These are phyloP conservation scores for Teratosphaeria zuluensis DNA, from an alignment of 2,329 filamentous ascomycete species.

Conservation along the genomic window DNA sequence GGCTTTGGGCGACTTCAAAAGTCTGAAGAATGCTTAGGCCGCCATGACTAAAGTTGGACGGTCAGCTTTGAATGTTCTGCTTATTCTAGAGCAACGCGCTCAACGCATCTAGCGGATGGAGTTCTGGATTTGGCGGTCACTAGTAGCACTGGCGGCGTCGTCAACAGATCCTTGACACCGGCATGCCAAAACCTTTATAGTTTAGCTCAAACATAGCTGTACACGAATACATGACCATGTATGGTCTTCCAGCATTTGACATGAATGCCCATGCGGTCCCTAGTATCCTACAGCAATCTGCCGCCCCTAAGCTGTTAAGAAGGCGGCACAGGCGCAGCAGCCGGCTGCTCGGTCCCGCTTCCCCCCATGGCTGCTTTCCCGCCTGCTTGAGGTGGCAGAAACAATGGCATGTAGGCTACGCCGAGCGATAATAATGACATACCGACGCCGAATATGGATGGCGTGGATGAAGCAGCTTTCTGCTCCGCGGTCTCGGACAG, in stretches of 20 bases:
- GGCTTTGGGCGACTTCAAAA: conserved; percentile 16
- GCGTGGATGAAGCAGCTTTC: conserved; percentile 56
- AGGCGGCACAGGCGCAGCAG: conserved; percentile 1
- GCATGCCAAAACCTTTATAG: neutral
- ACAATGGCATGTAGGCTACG: conserved; percentile 18
- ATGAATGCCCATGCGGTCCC: neutral
- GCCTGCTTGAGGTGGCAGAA: conserved; percentile 1
- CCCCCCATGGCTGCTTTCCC: neutral
- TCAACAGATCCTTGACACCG: neutral
- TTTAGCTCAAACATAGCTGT: neutral
- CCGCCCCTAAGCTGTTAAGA: neutral
- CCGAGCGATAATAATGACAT: conserved; percentile 53
- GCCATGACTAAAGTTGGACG: neutral
- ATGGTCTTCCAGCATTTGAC: neutral
- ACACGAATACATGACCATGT: neutral
- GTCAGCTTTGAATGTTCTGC: neutral
- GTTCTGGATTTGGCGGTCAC: neutral
- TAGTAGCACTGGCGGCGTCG: neutral
- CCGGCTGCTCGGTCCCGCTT: neutral
- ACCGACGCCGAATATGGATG: conserved; percentile 63
- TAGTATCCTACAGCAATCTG: neutral
- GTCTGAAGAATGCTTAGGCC: conserved; percentile 3
- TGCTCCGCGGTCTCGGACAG: conserved; percentile 62
- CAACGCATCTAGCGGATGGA: neutral
- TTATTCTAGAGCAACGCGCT: neutral